Evolutionary conservation across 2,329 filamentous ascomycete genomes (phyloP), one percentile per base, ranked within the genome.

Genomic region (Epichloe brachyelytri): DNA sequence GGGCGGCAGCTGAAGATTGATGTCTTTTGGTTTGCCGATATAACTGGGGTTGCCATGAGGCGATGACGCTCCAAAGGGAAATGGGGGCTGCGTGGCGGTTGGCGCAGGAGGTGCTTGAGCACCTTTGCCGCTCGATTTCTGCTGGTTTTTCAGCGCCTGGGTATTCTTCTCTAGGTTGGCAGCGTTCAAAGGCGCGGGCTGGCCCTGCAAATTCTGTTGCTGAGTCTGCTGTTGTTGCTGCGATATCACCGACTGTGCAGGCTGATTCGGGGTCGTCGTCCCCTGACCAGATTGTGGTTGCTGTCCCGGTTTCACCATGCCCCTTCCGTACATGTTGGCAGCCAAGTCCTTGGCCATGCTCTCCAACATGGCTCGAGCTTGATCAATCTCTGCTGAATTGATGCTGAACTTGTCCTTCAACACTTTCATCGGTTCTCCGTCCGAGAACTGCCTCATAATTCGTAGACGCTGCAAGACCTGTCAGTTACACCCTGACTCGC

Each of bases 21-120:
- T 77, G 34, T 82, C 64, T 48, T 73, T 68, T 2, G 73, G 68
- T 60, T 71, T 75, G 60, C 65, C 69, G 44, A 75, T 72, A 55
- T 80, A 81, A 6, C 68, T 71, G 2, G 80, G 80, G 51, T 77
- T 75, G 12, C 79, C 80, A 55, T 80, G 76, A 34, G 80, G 80
- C 5, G 80, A 82, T 8, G 71, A 66, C 17, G 71, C 74, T 12
- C 74, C 74, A 51, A 82, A 73, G 26, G 69, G 65, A 61, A 80
- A 80, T 0, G 79, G 79, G 15, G 78, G 74, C 55, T 80, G 77
- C 14, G 73, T 59, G 1, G 74, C 74, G 0, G 77, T 82, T 15
- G 80, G 79, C 10, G 80, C 78, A 12, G 77, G 71, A 3, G 79
- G 78, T 0, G 74, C 65, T 54, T 76, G 72, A 8, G 67, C 69